Evolutionary conservation across 2,329 filamentous ascomycete genomes (phyloP), one percentile per base, ranked within the genome.

Genomic region (Pseudocercospora fijiensis): DNA sequence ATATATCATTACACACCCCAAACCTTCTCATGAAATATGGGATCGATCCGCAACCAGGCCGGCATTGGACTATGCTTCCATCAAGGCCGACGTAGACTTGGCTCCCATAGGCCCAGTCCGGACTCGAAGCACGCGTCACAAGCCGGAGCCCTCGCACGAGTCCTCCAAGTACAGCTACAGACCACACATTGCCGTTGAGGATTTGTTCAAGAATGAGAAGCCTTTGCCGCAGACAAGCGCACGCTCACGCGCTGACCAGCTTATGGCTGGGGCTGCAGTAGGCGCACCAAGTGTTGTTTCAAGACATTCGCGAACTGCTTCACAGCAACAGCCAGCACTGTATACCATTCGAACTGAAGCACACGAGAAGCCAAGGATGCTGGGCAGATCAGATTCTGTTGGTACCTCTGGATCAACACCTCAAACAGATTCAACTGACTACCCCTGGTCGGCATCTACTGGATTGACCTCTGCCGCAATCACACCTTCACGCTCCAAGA

Each of bases 401-500:
- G 66, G 69, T 11, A 74, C 71, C 4, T 74, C 74, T 62, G 72
- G 76, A n/a, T 76, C 76, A 4, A 79, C 80, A 16, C 78, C 79
- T 6, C 72, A 78, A 33, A 80, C 79, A 10, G 77, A 76, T 52
- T 74, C 76, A 3, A 80, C 77, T 4, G 77, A 80, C 41, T 72
- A 76, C 59, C 75, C 75, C 20, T 71, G 77, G 68, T 75, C 72
- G 60, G 71, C 71, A 7, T 80, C 79, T 0, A 80, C 79, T 4
- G 79, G 75, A 24, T 74, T 77, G 43, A 81, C 78, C 4, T 80
- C 79, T 16, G 76, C 76, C 2, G 76, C 73, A 18, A 70, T 77
- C 27, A 79, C 79, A 18, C 77, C 76, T 22, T 76, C 74, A 20
- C 71, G 73, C 47, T 80, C 79, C 5, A 79, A 80, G 65, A 74